phyloP scores from a whole-genome alignment of 305 asterid genomes.

The Galium porrigens region DNA sequence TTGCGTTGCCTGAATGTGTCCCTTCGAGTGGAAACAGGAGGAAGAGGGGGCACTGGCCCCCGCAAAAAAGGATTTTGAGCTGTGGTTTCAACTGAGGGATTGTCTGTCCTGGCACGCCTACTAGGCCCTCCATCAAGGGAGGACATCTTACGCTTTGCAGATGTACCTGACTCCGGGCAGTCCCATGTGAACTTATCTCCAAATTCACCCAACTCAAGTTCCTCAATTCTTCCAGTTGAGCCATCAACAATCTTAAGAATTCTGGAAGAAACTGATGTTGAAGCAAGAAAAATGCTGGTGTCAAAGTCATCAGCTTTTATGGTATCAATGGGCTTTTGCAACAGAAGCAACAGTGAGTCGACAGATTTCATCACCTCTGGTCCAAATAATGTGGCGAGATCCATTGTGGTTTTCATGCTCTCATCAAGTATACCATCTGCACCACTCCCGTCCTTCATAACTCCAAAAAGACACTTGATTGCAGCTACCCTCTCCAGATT shows the following conservation, averaged over 20 bases:
- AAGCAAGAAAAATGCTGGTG: slow-evolving; percentile 21
- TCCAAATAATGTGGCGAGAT: slow-evolving; percentile 31
- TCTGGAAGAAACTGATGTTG: slow-evolving; percentile 33
- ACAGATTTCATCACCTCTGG: slow-evolving; percentile 43
- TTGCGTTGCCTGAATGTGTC: slow-evolving; percentile 91
- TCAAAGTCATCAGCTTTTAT: slow-evolving; percentile 34
- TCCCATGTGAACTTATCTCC: slow-evolving; percentile 73
- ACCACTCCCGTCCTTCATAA: slow-evolving; percentile 23
- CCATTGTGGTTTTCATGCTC: slow-evolving; percentile 48
- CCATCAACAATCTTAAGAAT: slow-evolving; percentile 35
- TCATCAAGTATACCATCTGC: slow-evolving; percentile 34
- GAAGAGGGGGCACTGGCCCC: slow-evolving; percentile 43
- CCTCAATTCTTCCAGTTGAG: slow-evolving; percentile 40
- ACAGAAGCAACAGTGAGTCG: slow-evolving; percentile 32
- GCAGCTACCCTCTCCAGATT: slow-evolving; percentile 49
- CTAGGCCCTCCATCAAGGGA: slow-evolving; percentile 58
- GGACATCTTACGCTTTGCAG: slow-evolving; percentile 50
- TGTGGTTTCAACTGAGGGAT: slow-evolving; percentile 35
- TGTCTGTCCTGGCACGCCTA: slow-evolving; percentile 64
- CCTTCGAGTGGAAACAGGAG: slow-evolving; percentile 74
- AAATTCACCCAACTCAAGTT: slow-evolving; percentile 34
- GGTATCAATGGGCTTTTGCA: slow-evolving; percentile 37
- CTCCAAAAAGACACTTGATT: slow-evolving; percentile 55
- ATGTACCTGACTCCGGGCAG: slow-evolving; percentile 58
- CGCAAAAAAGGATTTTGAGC: slow-evolving; percentile 55